phyloP scores from a whole-genome alignment of 1,284 basidiomycete genomes.

The Rhodotorula sp. region DNA sequence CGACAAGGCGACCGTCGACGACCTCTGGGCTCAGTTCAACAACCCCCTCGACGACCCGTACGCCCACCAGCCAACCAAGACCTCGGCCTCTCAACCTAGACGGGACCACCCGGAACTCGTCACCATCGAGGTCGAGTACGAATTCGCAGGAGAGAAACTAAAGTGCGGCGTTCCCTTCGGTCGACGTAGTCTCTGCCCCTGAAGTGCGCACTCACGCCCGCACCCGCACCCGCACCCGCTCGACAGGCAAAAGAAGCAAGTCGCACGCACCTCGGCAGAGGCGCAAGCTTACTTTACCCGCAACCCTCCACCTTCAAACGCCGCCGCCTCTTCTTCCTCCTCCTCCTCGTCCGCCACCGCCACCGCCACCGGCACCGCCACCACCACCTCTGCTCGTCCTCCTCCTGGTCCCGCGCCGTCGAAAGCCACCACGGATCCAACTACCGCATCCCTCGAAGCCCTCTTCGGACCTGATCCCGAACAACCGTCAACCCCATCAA shows the following conservation, averaged over 20 bases:
- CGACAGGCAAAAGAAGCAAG: conserved; percentile 69
- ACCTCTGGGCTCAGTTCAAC: conserved; percentile 43
- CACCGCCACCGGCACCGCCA: too few relatives aligned
- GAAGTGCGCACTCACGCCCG: too few relatives aligned
- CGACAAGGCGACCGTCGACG: conserved; percentile 35
- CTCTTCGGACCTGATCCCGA: conserved; percentile 57
- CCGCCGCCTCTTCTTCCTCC: neutral
- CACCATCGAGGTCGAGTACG: conserved; percentile 64
- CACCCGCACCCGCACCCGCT: too few relatives aligned
- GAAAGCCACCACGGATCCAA: conserved; percentile 54
- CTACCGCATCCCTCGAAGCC: conserved; percentile 64
- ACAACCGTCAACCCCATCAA: conserved; percentile 48
- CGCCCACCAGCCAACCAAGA: conserved; percentile 4
- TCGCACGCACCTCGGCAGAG: conserved; percentile 66
- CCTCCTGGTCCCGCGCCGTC: conserved; percentile 1
- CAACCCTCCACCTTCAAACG: conserved; percentile 42
- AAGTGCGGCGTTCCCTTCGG: too few relatives aligned
- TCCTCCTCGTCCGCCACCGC: too few relatives aligned
- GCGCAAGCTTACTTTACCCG: conserved; percentile 68
- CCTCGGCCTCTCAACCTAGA: too few relatives aligned
- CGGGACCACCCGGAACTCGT: too few relatives aligned
- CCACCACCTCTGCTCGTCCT: conserved; percentile 8
- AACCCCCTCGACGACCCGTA: conserved; percentile 17
- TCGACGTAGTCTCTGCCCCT: too few relatives aligned
- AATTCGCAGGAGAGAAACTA: conserved; percentile 70